Evolutionary conservation across 192 early-diverging fungal genomes (phyloP), one percentile per base, ranked within the genome.

Genomic region (Linnemannia schmuckeri): DNA sequence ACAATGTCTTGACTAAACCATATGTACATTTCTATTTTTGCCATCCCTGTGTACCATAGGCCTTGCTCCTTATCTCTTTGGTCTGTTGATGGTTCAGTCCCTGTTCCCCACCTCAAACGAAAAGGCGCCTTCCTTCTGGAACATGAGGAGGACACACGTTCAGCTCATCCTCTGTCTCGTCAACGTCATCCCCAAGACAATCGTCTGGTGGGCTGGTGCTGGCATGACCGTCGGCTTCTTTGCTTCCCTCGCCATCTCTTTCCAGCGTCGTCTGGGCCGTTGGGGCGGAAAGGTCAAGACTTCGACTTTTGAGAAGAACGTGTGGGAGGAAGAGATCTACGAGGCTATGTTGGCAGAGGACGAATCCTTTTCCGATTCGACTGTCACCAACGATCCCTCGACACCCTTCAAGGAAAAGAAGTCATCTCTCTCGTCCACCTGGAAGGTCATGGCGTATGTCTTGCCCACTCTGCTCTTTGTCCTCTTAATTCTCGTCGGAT

Each of bases 141-240:
- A 75, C 15, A 55, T 91, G 6, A 87, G 84, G 22, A 87, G 89
- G 72, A 86, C 90, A 2, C 82, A 76, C 1, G 63, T 90, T n/a
- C 92, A 91, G 76, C 47, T 91, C 30, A 41, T 88, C 24, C 89
- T 92, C 80, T 91, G 88, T 35, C 81, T 92, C 10, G 41, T 92
- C 40, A 92, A 92, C 74, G 90, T 80, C 38, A 49, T 87, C 12
- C 82, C 78, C 9, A 90, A 90, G 79, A 92, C 90, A 38, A 89
- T 91, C 76, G 76, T 92, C 18, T 92, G 92, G 92, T 92, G 92
- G 92, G 90, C 92, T 52, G 75, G 90, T 33, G 77, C 90, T 38
- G 90, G 92, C 22, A 72, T 91, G 37, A n/a, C 89, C 18, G 84
- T 89, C 33, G 92, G 92, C 6, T 85, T 88, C 41, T 74, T 92